Evolutionary conservation across 2,329 filamentous ascomycete species (phyloP).

Genomic region (Colletotrichum simmondsii): DNA sequence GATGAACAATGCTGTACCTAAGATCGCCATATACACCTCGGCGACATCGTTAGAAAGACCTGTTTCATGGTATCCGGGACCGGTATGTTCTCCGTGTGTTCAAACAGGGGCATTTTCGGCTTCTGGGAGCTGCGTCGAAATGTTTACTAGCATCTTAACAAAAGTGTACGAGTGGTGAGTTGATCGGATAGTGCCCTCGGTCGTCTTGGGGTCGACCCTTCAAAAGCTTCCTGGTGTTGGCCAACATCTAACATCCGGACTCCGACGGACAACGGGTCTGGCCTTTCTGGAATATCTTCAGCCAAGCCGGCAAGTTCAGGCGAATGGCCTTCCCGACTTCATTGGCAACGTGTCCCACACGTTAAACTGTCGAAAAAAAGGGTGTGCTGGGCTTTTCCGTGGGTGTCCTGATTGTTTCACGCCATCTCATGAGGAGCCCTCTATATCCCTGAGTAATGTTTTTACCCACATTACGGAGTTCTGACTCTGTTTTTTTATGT

Average conservation of each 20-base stretch:
- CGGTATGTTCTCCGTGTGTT: not conserved
- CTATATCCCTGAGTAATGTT: not conserved
- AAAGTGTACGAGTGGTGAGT: not conserved
- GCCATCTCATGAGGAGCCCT: not conserved
- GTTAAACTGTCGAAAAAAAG: not conserved
- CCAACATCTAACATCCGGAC: not conserved
- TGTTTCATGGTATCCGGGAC: not conserved
- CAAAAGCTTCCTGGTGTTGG: not conserved
- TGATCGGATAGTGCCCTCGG: not conserved
- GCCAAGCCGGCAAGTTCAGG: conserved; percentile 3
- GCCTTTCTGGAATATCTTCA: not conserved
- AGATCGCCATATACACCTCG: not conserved
- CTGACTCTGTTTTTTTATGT: not conserved
- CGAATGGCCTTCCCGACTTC: not conserved
- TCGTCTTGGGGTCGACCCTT: not conserved
- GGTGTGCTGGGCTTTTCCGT: not conserved
- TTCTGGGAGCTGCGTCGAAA: not conserved
- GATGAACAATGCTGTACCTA: not conserved
- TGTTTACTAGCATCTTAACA: not conserved
- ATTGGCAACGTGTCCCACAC: not conserved
- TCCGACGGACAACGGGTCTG: not conserved
- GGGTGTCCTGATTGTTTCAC: conserved; percentile 3
- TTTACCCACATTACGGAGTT: not conserved
- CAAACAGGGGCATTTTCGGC: not conserved
- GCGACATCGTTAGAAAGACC: not conserved